These are phyloP conservation scores for Annulohypoxylon truncatum DNA, from an alignment of 2,329 filamentous ascomycete species.

Conservation along the genomic window DNA sequence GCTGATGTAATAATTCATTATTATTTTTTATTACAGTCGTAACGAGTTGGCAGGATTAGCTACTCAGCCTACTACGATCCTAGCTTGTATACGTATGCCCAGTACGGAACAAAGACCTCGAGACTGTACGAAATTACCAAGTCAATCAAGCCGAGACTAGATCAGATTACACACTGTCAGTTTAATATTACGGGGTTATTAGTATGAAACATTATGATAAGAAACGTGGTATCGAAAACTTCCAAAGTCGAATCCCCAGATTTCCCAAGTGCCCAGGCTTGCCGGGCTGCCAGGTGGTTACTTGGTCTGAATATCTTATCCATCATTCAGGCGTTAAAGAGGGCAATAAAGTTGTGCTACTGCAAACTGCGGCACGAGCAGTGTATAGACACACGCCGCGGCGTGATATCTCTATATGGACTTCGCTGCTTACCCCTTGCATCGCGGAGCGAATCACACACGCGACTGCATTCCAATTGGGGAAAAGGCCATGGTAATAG, in stretches of 20 bases:
- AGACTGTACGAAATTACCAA: background rate
- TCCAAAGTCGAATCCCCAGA: constrained; percentile 31
- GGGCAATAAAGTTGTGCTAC: constrained; percentile 27
- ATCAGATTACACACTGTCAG: constrained; percentile 26
- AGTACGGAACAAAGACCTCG: background rate
- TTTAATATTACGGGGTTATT: constrained; percentile 16
- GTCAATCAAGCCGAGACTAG: background rate
- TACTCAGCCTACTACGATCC: background rate
- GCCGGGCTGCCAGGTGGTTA: background rate
- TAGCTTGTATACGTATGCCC: background rate
- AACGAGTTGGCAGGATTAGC: constrained; percentile 4
- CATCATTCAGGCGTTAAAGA: constrained; percentile 32
- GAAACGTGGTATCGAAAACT: constrained; percentile 5
- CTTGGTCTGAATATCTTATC: constrained; percentile 30
- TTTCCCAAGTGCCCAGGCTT: constrained; percentile 9
- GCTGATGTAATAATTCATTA: constrained; percentile 41
- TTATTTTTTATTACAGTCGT: constrained; percentile 12
- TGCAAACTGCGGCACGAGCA: constrained; percentile 22
- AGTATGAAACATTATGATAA: constrained; percentile 31
- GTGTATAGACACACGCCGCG: constrained; percentile 16
- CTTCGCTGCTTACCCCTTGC: constrained; percentile 25
- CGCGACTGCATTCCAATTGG: constrained; percentile 25
- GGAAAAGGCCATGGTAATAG: constrained; percentile 24
- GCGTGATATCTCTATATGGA: constrained; percentile 23
- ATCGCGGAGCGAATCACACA: constrained; percentile 36